phyloP scores from a whole-genome alignment of 495 filamentous ascomycete genomes.

The Aspergillus taichungensis region DNA sequence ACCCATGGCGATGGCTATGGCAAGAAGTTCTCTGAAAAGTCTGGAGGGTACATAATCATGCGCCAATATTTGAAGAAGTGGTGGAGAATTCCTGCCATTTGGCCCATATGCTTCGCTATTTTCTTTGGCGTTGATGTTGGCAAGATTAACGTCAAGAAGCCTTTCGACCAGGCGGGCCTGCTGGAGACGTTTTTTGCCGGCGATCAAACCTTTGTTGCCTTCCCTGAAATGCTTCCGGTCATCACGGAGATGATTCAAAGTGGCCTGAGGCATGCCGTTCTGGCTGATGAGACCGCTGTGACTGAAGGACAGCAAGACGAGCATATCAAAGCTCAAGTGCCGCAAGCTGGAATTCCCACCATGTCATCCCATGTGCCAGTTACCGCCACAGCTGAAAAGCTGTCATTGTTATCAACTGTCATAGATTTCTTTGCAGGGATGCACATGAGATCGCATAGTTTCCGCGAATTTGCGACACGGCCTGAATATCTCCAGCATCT shows the following conservation, averaged over 20 bases:
- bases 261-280: slow-evolving; percentile 51
- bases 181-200: slow-evolving; percentile 54
- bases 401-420: slow-evolving; percentile 55
- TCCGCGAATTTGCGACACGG: slow-evolving; percentile 69
- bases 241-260: slow-evolving; percentile 84
- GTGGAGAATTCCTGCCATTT: slow-evolving; percentile 80
- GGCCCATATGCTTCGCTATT: slow-evolving; percentile 85
- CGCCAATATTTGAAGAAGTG: slow-evolving; percentile 70
- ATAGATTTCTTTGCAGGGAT: slow-evolving; percentile 72
- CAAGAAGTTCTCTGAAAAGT: slow-evolving; percentile 75
- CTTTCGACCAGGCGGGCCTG: slow-evolving; percentile 65
- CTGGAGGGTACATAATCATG: slow-evolving; percentile 79
- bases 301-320: background rate
- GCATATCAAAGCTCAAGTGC: slow-evolving; percentile 5
- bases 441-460: slow-evolving; percentile 60
- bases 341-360: slow-evolving; percentile 6
- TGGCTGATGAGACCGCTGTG: slow-evolving; percentile 3
- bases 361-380: slow-evolving; percentile 9
- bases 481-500: slow-evolving; percentile 74
- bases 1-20: slow-evolving; percentile 70
- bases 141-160: slow-evolving; percentile 59
- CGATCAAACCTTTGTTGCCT: slow-evolving; percentile 52
- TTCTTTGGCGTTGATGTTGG: slow-evolving; percentile 77
- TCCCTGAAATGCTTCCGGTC: slow-evolving; percentile 71
- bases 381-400: slow-evolving; percentile 9